phyloP scores from a whole-genome alignment of 768 basidiomycete species.

The Trametes sanguinea region DNA sequence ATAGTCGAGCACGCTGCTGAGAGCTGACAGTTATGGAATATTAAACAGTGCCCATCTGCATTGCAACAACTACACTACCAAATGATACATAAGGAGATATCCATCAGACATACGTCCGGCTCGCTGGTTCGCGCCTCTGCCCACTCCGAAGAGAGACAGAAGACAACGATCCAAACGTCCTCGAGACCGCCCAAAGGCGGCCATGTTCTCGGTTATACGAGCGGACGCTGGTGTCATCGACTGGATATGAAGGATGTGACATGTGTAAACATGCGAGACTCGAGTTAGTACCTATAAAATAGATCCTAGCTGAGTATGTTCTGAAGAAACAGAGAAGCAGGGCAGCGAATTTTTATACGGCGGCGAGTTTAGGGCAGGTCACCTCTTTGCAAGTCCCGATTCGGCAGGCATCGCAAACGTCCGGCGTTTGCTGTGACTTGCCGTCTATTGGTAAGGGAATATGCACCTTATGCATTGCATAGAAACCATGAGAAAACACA shows the following conservation, averaged over 20 bases:
- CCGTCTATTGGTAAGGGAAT: too few species aligned
- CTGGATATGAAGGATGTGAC: constrained; percentile 41
- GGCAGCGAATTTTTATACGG: constrained; percentile 6
- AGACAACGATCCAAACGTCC: constrained; percentile 36
- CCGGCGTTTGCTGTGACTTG: neutral
- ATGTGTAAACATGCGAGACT: constrained; percentile 45
- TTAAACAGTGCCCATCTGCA: too few species aligned
- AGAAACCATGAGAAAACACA: too few species aligned
- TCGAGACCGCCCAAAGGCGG: constrained; percentile 31
- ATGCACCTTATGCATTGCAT: too few species aligned
- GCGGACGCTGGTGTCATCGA: constrained; percentile 38
- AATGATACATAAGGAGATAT: too few species aligned
- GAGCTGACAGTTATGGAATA: too few species aligned
- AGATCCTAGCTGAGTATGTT: constrained; percentile 40
- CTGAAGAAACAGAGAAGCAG: constrained; percentile 31
- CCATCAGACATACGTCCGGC: constrained; percentile 29
- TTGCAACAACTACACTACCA: too few species aligned
- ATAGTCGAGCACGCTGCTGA: too few species aligned
- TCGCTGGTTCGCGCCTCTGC: constrained; percentile 32
- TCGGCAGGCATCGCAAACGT: neutral
- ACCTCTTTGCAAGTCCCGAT: neutral
- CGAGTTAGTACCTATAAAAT: constrained; percentile 37
- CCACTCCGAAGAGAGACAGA: constrained; percentile 24
- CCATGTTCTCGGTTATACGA: constrained; percentile 42
- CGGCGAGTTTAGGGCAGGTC: constrained; percentile 13